These are phyloP conservation scores for Irpex sp. DNA, from an alignment of 1,284 basidiomycete genomes.

Conservation along the genomic window DNA sequence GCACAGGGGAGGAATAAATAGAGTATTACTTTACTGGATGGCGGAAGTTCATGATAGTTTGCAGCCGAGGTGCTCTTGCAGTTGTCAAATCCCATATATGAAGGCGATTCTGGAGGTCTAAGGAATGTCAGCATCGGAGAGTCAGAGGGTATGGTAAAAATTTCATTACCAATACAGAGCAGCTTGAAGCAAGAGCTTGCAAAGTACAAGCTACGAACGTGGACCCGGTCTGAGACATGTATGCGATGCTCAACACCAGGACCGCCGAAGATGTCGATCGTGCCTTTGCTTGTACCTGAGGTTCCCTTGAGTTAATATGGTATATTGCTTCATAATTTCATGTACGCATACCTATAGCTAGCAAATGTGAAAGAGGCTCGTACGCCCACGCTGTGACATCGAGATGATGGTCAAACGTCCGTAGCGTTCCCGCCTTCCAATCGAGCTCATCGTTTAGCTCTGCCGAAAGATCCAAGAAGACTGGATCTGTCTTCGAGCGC, in stretches of 20 bases:
- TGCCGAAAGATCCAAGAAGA: constrained; percentile 42
- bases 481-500: not conserved
- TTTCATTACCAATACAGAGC: constrained; percentile 53
- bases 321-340: not conserved
- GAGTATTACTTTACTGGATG: constrained; percentile 37
- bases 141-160: not conserved
- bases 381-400: constrained; percentile 59
- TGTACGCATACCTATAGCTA: constrained; percentile 58
- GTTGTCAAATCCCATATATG: constrained; percentile 64
- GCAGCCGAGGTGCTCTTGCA: constrained; percentile 48
- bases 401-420: constrained; percentile 44
- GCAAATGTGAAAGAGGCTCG: constrained; percentile 67
- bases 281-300: constrained; percentile 53
- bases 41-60: constrained; percentile 48
- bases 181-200: constrained; percentile 52
- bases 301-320: not conserved
- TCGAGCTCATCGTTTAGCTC: constrained; percentile 51
- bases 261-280: constrained; percentile 59
- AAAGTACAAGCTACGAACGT: constrained; percentile 61
- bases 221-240: constrained; percentile 41
- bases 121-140: not conserved
- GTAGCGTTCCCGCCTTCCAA: constrained; percentile 48
- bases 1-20: constrained; percentile 13
- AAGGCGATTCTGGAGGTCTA: constrained; percentile 64
- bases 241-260: constrained; percentile 56